Evolutionary conservation across 352 stramenopile species (phyloP).

Genomic region (Phytophthora sojae): DNA sequence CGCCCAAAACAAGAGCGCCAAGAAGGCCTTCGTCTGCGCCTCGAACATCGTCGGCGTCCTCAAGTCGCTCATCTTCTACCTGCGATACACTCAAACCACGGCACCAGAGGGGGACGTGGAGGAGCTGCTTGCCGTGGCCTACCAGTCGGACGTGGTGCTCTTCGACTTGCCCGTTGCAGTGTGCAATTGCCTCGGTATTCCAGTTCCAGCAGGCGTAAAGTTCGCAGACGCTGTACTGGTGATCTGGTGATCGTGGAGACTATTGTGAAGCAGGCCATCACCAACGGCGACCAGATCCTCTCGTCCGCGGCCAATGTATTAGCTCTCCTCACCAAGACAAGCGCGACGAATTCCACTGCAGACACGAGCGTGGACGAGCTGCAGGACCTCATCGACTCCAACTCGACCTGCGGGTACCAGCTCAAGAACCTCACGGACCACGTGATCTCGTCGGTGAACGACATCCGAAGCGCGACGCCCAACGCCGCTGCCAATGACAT

Average conservation of each 20-base stretch:
- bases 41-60: slow-evolving; percentile 13
- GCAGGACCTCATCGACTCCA: slow-evolving; percentile 28
- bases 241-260: slow-evolving; percentile 14
- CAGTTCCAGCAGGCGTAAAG: slow-evolving; percentile 3
- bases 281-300: slow-evolving; percentile 22
- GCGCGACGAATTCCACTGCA: slow-evolving; percentile 7
- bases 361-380: slow-evolving; percentile 15
- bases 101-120: slow-evolving; percentile 4
- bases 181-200: slow-evolving; percentile 13
- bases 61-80: slow-evolving; percentile 18
- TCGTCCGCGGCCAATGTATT: slow-evolving; percentile 16
- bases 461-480: slow-evolving; percentile 23
- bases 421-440: slow-evolving; percentile 38
- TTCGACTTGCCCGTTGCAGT: slow-evolving; percentile 11
- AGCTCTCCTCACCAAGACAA: slow-evolving; percentile 6
- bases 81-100: slow-evolving; percentile 13
- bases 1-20: slow-evolving; percentile 17
- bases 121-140: slow-evolving; percentile 3
- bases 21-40: slow-evolving; percentile 19
- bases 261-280: slow-evolving; percentile 27
- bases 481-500: slow-evolving; percentile 16
- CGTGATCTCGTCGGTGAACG: slow-evolving; percentile 21
- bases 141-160: slow-evolving; percentile 14
- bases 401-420: slow-evolving; percentile 16
- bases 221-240: slow-evolving; percentile 13